Evolutionary conservation across 2,329 filamentous ascomycete genomes (phyloP), one percentile per base, ranked within the genome.

Genomic region (Ascomycota sp.): DNA sequence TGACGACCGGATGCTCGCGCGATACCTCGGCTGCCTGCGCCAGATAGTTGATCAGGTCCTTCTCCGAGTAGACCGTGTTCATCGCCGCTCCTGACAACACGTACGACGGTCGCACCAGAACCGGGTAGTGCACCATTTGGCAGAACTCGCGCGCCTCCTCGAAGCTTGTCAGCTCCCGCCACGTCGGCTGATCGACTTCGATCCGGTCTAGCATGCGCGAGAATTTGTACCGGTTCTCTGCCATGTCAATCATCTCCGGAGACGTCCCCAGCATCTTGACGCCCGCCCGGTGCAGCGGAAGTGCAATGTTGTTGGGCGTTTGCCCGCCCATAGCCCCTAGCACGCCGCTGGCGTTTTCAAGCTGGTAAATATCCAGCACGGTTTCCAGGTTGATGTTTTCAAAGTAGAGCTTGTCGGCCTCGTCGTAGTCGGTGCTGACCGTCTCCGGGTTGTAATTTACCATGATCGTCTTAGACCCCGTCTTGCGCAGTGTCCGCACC

Each of bases 201-300:
- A 95, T 93, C 41, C 79, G 70, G 54, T 98, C 89, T 40, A 95
- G 65, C 82, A 95, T 93, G 46, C 89, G 82, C 26, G 83, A 93
- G 63, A 95, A 95, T 63, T 95, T 95, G 67, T 91, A 95, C 34
- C 89, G 68, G 53, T 98, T 95, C 61, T 98, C 89, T 2, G 89
- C 89, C 23, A 70, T 82, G 51, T 98, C 89, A 46, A 98, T 95
- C 86, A 95, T 95, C 53, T 98, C 89, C 8, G 89, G 89, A 0
- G 86, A 94, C 2, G 89, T 98, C 41, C 89, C 89, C 4, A 95
- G 64, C 23, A 95, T 75, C 58, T 86, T 91, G 47, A 93, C 80
- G 36, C 91, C 89, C 29, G 83, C 67, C 38, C 86, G 77, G 51
- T 85, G 75, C 13, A 98, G 67, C 3, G 82, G 79, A 30, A 95